A percentile compares a stretch with the other conserved stretches of the same genome.
Evolutionary conservation across 208 protist genomes (phyloP).

Genomic region (Leishmania tropica): DNA sequence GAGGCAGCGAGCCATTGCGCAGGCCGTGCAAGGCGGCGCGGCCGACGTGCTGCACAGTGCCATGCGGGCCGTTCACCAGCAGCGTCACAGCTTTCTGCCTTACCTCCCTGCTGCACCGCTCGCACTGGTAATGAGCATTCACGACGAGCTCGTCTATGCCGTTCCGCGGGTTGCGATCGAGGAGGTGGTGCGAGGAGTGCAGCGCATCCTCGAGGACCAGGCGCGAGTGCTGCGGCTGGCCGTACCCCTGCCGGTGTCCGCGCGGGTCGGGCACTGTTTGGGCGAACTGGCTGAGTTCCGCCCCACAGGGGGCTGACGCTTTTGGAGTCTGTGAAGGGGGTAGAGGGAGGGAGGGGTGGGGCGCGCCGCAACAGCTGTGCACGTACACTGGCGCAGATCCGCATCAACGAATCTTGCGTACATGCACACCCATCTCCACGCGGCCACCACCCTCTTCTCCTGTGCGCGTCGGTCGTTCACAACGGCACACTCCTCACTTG

Average conservation of each 20-base stretch:
- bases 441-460: background rate
- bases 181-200: constrained; percentile 47
- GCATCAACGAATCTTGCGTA: background rate
- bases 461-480: background rate
- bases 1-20: constrained; percentile 70
- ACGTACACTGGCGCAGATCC: background rate
- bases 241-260: constrained; percentile 70
- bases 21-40: constrained; percentile 83
- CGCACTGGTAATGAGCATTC: constrained; percentile 67
- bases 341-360: background rate
- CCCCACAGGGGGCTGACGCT: background rate
- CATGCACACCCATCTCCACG: background rate
- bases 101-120: constrained; percentile 56
- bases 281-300: constrained; percentile 41
- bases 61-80: constrained; percentile 73
- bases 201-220: constrained; percentile 56
- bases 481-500: background rate
- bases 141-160: constrained; percentile 89
- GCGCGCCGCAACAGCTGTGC: background rate
- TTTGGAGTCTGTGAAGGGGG: background rate
- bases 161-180: constrained; percentile 43
- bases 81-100: constrained; percentile 55
- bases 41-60: constrained; percentile 82
- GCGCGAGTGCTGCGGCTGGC: constrained; percentile 31
- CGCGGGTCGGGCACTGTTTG: constrained; percentile 52